Evolutionary conservation across 2,329 filamentous ascomycete species (phyloP).

Genomic region (Botrytis squamosa): DNA sequence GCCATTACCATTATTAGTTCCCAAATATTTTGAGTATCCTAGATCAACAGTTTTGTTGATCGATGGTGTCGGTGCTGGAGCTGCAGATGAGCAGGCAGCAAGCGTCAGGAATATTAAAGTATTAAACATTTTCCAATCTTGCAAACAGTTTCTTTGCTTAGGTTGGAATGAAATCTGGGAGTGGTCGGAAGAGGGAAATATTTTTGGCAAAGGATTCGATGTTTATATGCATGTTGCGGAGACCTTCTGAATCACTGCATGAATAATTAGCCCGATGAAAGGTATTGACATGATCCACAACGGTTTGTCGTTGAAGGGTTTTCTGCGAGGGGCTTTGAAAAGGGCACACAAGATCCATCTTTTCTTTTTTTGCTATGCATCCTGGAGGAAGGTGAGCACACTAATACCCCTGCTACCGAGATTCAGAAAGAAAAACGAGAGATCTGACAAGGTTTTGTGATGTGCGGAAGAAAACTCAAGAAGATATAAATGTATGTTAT

Average conservation of each 20-base stretch:
- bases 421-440: neutral
- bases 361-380: neutral
- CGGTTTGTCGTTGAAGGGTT: neutral
- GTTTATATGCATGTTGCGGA: neutral
- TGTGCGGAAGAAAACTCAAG: neutral
- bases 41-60: conserved; percentile 50
- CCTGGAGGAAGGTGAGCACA: neutral
- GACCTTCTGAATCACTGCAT: neutral
- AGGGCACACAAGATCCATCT: neutral
- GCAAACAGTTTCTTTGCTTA: neutral
- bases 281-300: neutral
- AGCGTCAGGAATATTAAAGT: neutral
- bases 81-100: conserved; percentile 11
- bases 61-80: neutral
- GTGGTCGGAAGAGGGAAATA: neutral
- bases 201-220: neutral
- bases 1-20: conserved; percentile 53
- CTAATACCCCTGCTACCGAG: neutral
- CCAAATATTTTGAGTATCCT: conserved; percentile 65
- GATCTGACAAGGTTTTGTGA: neutral
- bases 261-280: neutral
- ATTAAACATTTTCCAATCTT: neutral
- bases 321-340: neutral
- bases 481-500: neutral
- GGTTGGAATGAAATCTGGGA: neutral